phyloP scores from a whole-genome alignment of 306 rosid species.

The Quercus cerris region DNA sequence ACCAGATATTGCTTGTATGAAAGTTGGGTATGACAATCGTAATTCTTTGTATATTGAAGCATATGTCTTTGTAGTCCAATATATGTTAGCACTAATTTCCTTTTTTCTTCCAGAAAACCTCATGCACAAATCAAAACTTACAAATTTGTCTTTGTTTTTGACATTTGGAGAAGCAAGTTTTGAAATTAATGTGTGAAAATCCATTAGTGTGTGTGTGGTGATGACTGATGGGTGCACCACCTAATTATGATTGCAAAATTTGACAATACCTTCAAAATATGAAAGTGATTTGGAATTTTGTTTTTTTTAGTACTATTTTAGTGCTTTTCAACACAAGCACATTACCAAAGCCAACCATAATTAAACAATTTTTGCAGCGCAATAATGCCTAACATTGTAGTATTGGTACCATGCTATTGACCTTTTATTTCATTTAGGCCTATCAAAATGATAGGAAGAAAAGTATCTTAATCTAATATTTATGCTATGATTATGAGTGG shows the following conservation, averaged over 20 bases:
- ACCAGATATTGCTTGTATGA: not conserved
- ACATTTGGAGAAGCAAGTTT: not conserved
- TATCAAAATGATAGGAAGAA: too few species aligned
- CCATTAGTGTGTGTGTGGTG: not conserved
- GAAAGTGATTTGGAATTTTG: not conserved
- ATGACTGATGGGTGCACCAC: not conserved
- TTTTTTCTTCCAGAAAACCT: too few species aligned
- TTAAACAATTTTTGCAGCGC: too few species aligned
- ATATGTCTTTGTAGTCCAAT: not conserved
- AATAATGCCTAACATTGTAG: too few species aligned
- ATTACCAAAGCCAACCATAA: not conserved
- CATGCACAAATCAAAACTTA: not conserved
- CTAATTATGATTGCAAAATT: not conserved
- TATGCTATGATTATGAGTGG: too few species aligned
- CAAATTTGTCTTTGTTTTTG: not conserved
- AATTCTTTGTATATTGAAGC: not conserved
- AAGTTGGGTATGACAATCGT: not conserved
- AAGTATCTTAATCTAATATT: too few species aligned
- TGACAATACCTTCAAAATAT: not conserved
- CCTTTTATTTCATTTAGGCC: too few species aligned
- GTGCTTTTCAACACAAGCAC: not conserved
- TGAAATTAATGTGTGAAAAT: not conserved
- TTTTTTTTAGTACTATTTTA: not conserved
- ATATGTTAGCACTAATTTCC: not conserved
- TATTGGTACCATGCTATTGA: too few species aligned